Conservation (phyloP, 2,329 filamentous ascomycete genomes). For the Kalmusia sp. region DNA sequence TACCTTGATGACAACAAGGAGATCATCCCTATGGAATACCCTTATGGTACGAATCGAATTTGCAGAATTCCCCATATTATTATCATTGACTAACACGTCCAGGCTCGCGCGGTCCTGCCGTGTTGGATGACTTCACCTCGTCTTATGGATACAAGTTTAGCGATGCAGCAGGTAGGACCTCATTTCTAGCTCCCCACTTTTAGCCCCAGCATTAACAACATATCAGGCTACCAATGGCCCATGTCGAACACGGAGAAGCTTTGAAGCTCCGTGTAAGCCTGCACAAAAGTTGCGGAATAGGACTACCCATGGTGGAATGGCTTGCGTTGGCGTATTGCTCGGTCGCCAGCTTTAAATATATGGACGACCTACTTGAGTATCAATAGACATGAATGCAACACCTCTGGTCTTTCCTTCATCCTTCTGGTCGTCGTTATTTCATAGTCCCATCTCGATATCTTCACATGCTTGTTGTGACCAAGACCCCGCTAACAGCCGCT, state of each 20-base stretch:
- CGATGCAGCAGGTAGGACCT: conserved; percentile 75
- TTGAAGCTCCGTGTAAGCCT: conserved; percentile 22
- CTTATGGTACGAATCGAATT: conserved; percentile 76
- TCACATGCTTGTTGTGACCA: not conserved
- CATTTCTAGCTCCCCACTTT: conserved; percentile 10
- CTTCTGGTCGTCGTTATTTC: not conserved
- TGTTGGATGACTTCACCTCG: conserved; percentile 96
- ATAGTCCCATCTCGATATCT: not conserved
- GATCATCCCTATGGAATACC: conserved; percentile 99
- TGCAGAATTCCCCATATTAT: conserved; percentile 20
- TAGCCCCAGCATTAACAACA: conserved; percentile 23
- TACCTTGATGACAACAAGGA: conserved; percentile 99
- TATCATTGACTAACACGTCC: conserved; percentile 11
- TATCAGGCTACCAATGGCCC: conserved; percentile 49
- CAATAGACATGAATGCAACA: conserved; percentile 18
- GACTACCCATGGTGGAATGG: conserved; percentile 7
- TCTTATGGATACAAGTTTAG: conserved; percentile 99
- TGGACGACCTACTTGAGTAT: not conserved
- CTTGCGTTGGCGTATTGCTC: not conserved
- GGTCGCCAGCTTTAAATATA: not conserved
- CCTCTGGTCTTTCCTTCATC: not conserved
- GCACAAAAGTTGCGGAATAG: conserved; percentile 25
- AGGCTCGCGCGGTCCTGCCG: conserved; percentile 96
- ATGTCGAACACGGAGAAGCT: conserved; percentile 46
- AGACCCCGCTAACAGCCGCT: not conserved